Percentiles rank a stretch among this genome's conserved stretches.
phyloP scores from a whole-genome alignment of 257 asterid genomes.

The Haberlea rhodopensis region DNA sequence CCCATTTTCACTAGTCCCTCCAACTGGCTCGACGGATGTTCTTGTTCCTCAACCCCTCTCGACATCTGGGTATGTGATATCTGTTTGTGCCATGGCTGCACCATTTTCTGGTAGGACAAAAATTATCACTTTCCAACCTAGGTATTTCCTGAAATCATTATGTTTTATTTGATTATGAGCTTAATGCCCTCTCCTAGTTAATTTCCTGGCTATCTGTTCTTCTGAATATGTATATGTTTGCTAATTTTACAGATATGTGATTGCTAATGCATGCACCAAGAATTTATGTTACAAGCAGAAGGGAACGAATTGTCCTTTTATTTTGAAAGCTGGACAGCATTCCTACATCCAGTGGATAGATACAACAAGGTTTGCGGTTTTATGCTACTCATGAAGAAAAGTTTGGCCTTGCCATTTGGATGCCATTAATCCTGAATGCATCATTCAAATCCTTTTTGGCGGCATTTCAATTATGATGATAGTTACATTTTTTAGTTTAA shows the following conservation, averaged over 20 bases:
- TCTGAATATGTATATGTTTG: slow-evolving; percentile 9
- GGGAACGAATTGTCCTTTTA: slow-evolving; percentile 69
- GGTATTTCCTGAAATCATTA: slow-evolving; percentile 44
- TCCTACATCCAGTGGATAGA: slow-evolving; percentile 86
- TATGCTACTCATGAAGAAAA: slow-evolving; percentile 11
- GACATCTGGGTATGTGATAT: slow-evolving; percentile 66
- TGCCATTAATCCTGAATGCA: slow-evolving; percentile 16
- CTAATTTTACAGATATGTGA: slow-evolving; percentile 64
- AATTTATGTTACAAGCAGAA: slow-evolving; percentile 82
- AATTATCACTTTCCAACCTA: slow-evolving; percentile 83
- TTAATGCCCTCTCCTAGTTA: slow-evolving; percentile 12
- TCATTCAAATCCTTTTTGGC: slow-evolving; percentile 11
- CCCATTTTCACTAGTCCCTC: slow-evolving; percentile 82
- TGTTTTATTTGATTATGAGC: slow-evolving; percentile 21
- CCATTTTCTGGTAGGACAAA: slow-evolving; percentile 87
- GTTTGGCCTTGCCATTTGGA: slow-evolving; percentile 7
- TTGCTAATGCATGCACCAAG: slow-evolving; percentile 89
- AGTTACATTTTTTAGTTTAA: slow-evolving; percentile 14
- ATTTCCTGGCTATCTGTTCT: slow-evolving; percentile 15
- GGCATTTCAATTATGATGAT: slow-evolving; percentile 20
- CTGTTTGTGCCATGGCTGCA: slow-evolving; percentile 85
- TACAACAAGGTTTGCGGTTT: slow-evolving; percentile 58
- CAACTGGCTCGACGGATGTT: slow-evolving; percentile 82
- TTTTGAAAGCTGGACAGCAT: slow-evolving; percentile 66
- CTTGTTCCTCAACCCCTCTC: slow-evolving; percentile 70